A percentile compares a stretch with the other conserved stretches of the same genome.
These are phyloP conservation scores for Amauroascus verrucosus DNA, from an alignment of 2,329 filamentous ascomycete species.

Conservation along the genomic window DNA sequence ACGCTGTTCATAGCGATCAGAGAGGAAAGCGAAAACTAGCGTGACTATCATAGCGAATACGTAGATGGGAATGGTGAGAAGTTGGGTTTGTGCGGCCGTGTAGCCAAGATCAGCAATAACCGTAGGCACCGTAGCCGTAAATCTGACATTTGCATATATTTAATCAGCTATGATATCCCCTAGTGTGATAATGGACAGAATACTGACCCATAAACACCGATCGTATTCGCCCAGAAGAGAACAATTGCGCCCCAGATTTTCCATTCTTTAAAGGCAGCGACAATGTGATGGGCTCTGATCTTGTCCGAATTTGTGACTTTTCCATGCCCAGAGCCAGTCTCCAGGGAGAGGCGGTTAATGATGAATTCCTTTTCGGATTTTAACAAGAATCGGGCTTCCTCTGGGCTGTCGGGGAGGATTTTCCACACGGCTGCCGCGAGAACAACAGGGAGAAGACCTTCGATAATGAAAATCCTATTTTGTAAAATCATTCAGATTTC, in stretches of 20 bases:
- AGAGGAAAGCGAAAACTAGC: conserved; percentile 22
- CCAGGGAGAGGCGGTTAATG: conserved; percentile 23
- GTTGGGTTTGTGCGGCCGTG: conserved; percentile 33
- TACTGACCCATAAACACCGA: conserved; percentile 19
- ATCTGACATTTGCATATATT: conserved; percentile 16
- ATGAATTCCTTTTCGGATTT: conserved; percentile 35
- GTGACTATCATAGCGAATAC: conserved; percentile 20
- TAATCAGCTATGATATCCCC: conserved; percentile 3
- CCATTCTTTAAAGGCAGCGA: conserved; percentile 40
- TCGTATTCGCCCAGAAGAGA: conserved; percentile 19
- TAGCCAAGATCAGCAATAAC: conserved; percentile 31
- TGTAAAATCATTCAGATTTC: not conserved
- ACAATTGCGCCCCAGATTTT: conserved; percentile 33
- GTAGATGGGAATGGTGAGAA: conserved; percentile 28
- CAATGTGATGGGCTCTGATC: conserved; percentile 35
- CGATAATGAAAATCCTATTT: conserved; percentile 35
- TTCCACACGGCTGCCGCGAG: conserved; percentile 44
- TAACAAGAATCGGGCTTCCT: conserved; percentile 48
- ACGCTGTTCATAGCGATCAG: conserved; percentile 23
- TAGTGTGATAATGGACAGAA: not conserved
- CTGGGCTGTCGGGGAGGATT: conserved; percentile 58
- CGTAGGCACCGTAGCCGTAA: conserved; percentile 21
- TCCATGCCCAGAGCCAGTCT: conserved; percentile 18
- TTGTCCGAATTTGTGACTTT: conserved; percentile 23
- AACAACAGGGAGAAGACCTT: conserved; percentile 41